Base-by-base conservation (phyloP, 768 basidiomycete genomes). In the Tricholoma matsutake region DNA sequence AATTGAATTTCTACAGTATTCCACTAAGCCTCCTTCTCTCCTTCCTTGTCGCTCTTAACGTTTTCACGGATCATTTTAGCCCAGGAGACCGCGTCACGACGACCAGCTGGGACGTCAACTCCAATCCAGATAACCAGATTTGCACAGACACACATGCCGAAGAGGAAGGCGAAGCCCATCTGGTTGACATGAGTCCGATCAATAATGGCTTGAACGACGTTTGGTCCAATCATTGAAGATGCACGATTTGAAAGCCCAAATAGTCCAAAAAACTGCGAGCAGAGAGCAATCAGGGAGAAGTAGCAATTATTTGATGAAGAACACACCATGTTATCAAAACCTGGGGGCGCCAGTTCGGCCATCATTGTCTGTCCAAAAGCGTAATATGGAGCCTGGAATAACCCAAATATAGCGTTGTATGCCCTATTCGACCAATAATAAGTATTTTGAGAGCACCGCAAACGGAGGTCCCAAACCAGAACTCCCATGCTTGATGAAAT, bases 371-470 rank as follows among this genome's bases (percentile, higher is more conserved):
- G 87, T 3, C 90, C 86, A 69, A 89, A 92, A 0, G 93, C 90
- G 69, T 91, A 94, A 74, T 92, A 95, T 0, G 92, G 92, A 1
- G 89, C 89, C 75, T 93, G 89, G 79, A 92, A 92, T 8, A 93
- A 72, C 11, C 91, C 91, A 65, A 88, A 91, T 2, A 92, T 72
- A 52, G 91, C 78, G 61, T 92, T 92, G 75, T 93, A 94, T 4
- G 84, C 86, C 87, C 88, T 2, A 9, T 11, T 14, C 14, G n/a
- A 25, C 7, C 13, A 18, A 29, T 1, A 34, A 41, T 20, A 7
- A 16, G 9, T 2, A 18, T 25, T 25, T 25, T 25, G 22, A 3
- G 22, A 25, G 22, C 22, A 25, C 22, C 22, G 22, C 22, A 25
- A 25, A 3, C 22, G 22, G 22, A 25, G 22, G 22, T 25, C 13